phyloP scores from a whole-genome alignment of 768 basidiomycete species.

The Hericium coralloides region DNA sequence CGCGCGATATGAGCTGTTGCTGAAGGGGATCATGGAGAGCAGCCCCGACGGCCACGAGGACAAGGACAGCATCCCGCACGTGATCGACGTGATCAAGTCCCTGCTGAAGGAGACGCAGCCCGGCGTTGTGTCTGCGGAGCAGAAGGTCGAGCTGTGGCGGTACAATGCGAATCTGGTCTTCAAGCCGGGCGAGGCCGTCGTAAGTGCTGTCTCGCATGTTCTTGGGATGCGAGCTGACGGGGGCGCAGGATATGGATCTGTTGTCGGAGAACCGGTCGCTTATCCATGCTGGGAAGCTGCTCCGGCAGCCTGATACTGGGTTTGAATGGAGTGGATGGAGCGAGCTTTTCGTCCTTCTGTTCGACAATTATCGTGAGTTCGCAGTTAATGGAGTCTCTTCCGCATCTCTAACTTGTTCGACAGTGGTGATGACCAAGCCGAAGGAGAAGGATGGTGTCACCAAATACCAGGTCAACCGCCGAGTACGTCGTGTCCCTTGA shows the following conservation, averaged over 20 bases:
- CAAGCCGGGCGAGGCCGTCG: conserved; percentile 68
- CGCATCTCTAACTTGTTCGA: neutral
- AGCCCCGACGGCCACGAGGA: conserved; percentile 74
- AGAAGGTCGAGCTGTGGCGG: conserved; percentile 85
- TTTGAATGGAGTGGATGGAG: conserved; percentile 87
- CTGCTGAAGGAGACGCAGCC: conserved; percentile 84
- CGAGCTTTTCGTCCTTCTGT: conserved; percentile 82
- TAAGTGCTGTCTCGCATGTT: conserved; percentile 20
- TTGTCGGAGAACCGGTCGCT: conserved; percentile 74
- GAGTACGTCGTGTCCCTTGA: conserved; percentile 37
- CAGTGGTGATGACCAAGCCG: conserved; percentile 86
- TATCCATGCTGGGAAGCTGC: conserved; percentile 74
- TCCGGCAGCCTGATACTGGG: conserved; percentile 82
- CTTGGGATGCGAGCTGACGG: neutral
- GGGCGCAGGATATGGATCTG: conserved; percentile 77
- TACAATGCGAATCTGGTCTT: conserved; percentile 74
- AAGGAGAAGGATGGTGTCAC: conserved; percentile 69
- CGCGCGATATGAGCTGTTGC: conserved; percentile 78
- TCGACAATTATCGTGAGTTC: conserved; percentile 86
- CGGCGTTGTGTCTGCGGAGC: conserved; percentile 76
- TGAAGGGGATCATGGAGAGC: conserved; percentile 74
- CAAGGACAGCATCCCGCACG: conserved; percentile 69
- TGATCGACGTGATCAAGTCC: conserved; percentile 79
- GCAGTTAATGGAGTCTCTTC: too few species aligned
- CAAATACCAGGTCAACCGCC: conserved; percentile 72